Percentiles rank a stretch among this genome's conserved stretches.
Conservation (phyloP, 352 stramenopile species). For the Pythium rhizo-oryzae region DNA sequence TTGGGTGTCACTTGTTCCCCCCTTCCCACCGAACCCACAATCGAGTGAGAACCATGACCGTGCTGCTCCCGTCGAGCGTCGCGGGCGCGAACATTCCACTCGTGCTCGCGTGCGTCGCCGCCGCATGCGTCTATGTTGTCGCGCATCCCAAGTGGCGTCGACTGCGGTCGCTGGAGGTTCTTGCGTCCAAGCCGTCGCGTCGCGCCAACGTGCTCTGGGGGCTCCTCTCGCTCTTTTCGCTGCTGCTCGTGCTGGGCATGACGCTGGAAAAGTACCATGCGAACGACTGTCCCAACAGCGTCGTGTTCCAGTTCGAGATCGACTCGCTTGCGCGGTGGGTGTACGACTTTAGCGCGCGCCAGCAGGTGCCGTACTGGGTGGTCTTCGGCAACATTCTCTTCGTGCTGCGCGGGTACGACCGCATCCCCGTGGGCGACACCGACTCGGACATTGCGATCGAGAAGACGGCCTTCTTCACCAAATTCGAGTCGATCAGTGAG, state of each 20-base stretch:
- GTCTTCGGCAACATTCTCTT: slow-evolving; percentile 80
- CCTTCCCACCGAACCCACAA: neutral
- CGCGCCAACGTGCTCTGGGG: slow-evolving; percentile 39
- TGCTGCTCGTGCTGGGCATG: slow-evolving; percentile 44
- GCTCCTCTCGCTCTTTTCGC: slow-evolving; percentile 37
- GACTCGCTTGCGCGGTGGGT: slow-evolving; percentile 65
- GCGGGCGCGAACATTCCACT: slow-evolving; percentile 75
- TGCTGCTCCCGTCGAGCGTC: slow-evolving; percentile 67
- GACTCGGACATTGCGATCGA: slow-evolving; percentile 79
- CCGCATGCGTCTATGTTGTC: slow-evolving; percentile 35
- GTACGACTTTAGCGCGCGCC: slow-evolving; percentile 52
- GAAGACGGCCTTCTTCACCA: slow-evolving; percentile 54
- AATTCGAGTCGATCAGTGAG: slow-evolving; percentile 52
- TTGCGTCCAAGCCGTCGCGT: slow-evolving; percentile 16
- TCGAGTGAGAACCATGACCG: slow-evolving; percentile 48
- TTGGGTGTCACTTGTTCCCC: neutral
- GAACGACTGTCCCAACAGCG: slow-evolving; percentile 62
- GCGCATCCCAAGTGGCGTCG: slow-evolving; percentile 50
- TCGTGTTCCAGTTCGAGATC: slow-evolving; percentile 71
- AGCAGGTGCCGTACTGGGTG: slow-evolving; percentile 65
- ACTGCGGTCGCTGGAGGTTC: slow-evolving; percentile 30
- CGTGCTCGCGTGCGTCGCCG: slow-evolving; percentile 32
- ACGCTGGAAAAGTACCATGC: slow-evolving; percentile 67
- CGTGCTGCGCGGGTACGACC: slow-evolving; percentile 58
- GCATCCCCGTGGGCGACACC: slow-evolving; percentile 75